Base-by-base conservation (phyloP, 2,329 filamentous ascomycete species). In the Microascus cirrosus region DNA sequence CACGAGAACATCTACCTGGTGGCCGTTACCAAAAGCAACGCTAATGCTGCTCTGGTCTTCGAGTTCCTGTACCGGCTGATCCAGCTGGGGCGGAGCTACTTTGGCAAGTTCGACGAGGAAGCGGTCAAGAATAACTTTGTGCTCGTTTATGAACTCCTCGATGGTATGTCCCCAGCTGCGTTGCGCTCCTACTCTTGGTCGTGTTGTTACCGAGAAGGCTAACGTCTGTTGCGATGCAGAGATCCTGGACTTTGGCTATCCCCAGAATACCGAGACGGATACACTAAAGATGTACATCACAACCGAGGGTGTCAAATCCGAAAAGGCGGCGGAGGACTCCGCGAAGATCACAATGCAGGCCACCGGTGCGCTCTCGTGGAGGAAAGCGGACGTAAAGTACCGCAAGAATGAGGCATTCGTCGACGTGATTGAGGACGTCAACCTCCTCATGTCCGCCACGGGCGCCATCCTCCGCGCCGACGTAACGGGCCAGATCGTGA, bases 271-370 rank as follows among this genome's bases (percentile, higher is more conserved):
- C 62, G 94, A 99, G 75, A 96, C 93, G 57, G 94, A 99, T 71
- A 97, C 94, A 18, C 79, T 99, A 66, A 99, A 99, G 75, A 97
- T 97, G 93, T 99, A 99, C 79, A 99, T 99, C 68, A 99, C 95
- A 51, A 99, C 94, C 39, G 94, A 99, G 76, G 94, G 94, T 59
- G 93, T 99, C 74, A 96, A 96, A 73, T 95, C 91, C 35, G 91
- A 91, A 71, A 78, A 85, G 64, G 85, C 82, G 63, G 87, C 85
- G 74, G 90, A 96, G 70, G 93, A 99, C 71, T 96, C 93, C 55
- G 93, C 91, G 64, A 94, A 93, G 71, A 99, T 99, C 73, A 99
- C 94, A 28, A 96, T 97, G 92, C 94, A 99, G 77, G 95, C 94
- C 13, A 99, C 94, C 0, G 94, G 95, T 48, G 94, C 94, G 5